These are phyloP conservation scores for Cyanidioschyzon merolae DNA, from an alignment of 23 red algal genomes.

Conservation along the genomic window DNA sequence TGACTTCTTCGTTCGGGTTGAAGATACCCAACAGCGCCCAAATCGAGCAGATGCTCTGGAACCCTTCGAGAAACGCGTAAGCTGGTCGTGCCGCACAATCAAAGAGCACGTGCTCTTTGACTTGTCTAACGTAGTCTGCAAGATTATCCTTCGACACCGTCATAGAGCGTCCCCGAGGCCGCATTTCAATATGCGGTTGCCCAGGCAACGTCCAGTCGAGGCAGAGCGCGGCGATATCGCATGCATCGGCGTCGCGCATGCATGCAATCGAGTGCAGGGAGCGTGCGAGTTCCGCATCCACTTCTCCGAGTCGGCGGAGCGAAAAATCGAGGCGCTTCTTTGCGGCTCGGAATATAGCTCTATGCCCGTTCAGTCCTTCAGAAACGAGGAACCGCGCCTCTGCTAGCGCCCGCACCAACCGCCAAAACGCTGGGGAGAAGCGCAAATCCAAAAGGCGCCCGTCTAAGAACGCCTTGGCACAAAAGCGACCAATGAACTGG, in stretches of 20 bases:
- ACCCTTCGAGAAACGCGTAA: conserved; percentile 58
- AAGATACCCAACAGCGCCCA: conserved; percentile 48
- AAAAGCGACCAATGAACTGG: conserved; percentile 63
- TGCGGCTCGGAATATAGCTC: conserved; percentile 12
- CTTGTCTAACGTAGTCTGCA: conserved; percentile 44
- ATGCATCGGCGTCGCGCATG: conserved; percentile 36
- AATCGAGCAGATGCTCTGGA: conserved; percentile 40
- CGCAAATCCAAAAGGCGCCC: conserved; percentile 84
- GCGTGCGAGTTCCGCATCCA: conserved; percentile 55
- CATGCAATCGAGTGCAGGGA: conserved; percentile 49
- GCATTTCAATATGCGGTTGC: conserved; percentile 52
- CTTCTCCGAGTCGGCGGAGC: conserved; percentile 28
- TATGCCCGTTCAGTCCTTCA: neutral
- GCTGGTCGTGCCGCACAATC: conserved; percentile 53
- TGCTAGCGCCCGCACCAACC: conserved; percentile 42
- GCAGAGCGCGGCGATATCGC: conserved; percentile 50
- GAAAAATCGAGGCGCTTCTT: neutral
- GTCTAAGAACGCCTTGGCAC: conserved; percentile 86
- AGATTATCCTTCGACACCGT: conserved; percentile 59
- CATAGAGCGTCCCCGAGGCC: conserved; percentile 34
- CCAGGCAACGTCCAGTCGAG: conserved; percentile 74
- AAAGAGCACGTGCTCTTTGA: conserved; percentile 48
- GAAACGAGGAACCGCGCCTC: neutral
- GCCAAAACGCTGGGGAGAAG: conserved; percentile 52
- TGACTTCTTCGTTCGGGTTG: conserved; percentile 38